Evolutionary conservation across 2,329 filamentous ascomycete species (phyloP), one percentile per base, ranked within the genome.

Genomic region (Cadophora sp.): DNA sequence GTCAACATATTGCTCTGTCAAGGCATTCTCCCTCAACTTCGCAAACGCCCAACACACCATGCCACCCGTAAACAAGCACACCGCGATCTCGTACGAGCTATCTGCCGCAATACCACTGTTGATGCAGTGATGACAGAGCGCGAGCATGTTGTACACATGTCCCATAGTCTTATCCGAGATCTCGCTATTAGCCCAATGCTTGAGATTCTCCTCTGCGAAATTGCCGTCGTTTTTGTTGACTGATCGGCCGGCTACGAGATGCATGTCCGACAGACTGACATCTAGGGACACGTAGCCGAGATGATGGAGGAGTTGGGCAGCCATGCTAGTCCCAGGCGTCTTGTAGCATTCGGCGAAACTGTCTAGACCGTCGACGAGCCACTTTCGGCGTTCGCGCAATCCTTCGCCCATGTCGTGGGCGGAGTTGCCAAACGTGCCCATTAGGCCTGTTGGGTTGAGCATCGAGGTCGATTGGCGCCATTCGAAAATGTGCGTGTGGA

Each of bases 31-130:
- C 40, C 69, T 70, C 55, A 76, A 56, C 59, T 75, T 72, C 16
- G 71, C 74, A 67, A 73, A 76, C 5, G 73, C 74, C 75, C 74
- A 76, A 48, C 75, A 76, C 0, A 76, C 72, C 66, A 76, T 72
- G 0, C 74, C 74, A 11, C 73, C 74, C 0, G 75, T 76, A 22
- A 76, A 75, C 14, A 76, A 48, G 59, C 73, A 72, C 2, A 73
- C 70, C 0, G 72, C 70, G 27, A 76, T 70, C 58, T 76, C 75
- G 51, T 72, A 76, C 1, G 63, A 68, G 8, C 62, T 67, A 50
- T 74, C 70, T 1, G 71, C 69, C 0, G 66, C 74, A 1, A 64
- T 26, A 4, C 71, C 70, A 16, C 26, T 50, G 26, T 65, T 65
- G 29, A 76, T 67, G 8, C 51, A 64, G 1, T 66, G 61, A 61